phyloP scores from a whole-genome alignment of 176 grass and related monocot genomes.

The sorghum (Sorghum bicolor) region Sorghum_bicolor_NCBIv3 NC_012876.2:6942001-6942500 shows the following conservation, averaged over 20 bases:
- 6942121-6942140: constrained; percentile 67
- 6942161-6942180: constrained; percentile 49
- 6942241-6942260: constrained; percentile 43
- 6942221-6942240: constrained; percentile 44
- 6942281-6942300: constrained; percentile 40
- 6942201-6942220: constrained; percentile 36
- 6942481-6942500: constrained; percentile 31
- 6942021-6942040: constrained; percentile 43
- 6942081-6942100: constrained; percentile 39
- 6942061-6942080: constrained; percentile 39
- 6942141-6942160: constrained; percentile 40
- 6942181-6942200: constrained; percentile 48
- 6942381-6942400: constrained; percentile 38
- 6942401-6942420: constrained; percentile 48
- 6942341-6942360: constrained; percentile 41
- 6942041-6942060: constrained; percentile 48
- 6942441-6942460: constrained; percentile 47
- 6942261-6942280: constrained; percentile 31
- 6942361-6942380: constrained; percentile 49
- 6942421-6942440: constrained; percentile 44
- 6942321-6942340: constrained; percentile 41
- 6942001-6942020: constrained; percentile 42
- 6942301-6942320: constrained; percentile 43
- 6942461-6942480: constrained; percentile 35
- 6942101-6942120: constrained; percentile 42